phyloP scores from a whole-genome alignment of 495 filamentous ascomycete species.

The Hypoxylon subgilvum region DNA sequence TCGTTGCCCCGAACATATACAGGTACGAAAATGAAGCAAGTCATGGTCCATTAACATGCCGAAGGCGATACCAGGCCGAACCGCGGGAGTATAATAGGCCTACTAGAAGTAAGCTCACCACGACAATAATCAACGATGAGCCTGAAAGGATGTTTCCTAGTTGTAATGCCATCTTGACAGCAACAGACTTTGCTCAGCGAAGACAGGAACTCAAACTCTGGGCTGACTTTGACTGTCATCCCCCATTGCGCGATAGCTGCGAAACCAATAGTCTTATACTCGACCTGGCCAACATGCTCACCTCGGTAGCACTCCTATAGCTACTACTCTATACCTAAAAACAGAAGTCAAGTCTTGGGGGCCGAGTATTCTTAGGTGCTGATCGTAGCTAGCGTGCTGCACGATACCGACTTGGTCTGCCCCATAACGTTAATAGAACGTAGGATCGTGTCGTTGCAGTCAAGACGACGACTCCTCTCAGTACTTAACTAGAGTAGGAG shows the following conservation, averaged over 20 bases:
- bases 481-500: too few species aligned
- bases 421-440: too few species aligned
- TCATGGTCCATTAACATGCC: constrained; percentile 36
- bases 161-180: constrained; percentile 7
- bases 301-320: too few species aligned
- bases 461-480: too few species aligned
- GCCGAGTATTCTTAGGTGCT: too few species aligned
- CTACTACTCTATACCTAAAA: too few species aligned
- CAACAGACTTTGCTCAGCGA: background rate
- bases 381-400: too few species aligned
- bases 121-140: background rate
- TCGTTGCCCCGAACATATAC: constrained; percentile 31
- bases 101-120: background rate
- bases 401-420: too few species aligned
- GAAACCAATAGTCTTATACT: constrained; percentile 2
- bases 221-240: background rate
- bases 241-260: background rate
- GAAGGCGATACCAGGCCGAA: constrained; percentile 31
- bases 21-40: constrained; percentile 29
- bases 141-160: constrained; percentile 1
- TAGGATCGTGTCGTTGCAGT: too few species aligned
- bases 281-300: too few species aligned
- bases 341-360: too few species aligned
- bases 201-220: background rate
- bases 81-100: constrained; percentile 12